Evolutionary conservation across 2,329 filamentous ascomycete genomes (phyloP).

Genomic region (Pyrenochaeta sp.): DNA sequence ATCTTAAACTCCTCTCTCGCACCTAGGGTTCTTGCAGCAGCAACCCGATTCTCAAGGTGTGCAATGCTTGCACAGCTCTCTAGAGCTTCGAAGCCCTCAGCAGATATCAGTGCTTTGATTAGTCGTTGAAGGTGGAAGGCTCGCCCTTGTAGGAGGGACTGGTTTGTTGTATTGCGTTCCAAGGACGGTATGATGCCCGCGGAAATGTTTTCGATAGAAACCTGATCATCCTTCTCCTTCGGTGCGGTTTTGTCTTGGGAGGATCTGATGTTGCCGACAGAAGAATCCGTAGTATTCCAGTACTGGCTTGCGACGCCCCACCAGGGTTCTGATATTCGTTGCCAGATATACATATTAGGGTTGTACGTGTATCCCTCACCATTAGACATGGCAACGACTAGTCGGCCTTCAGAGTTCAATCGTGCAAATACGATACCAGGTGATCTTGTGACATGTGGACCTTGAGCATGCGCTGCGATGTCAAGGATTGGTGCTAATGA

Average conservation of each 20-base stretch:
- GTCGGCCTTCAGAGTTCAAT: conserved; percentile 84
- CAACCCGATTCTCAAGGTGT: conserved; percentile 93
- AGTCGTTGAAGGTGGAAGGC: conserved; percentile 91
- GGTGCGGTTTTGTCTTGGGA: conserved; percentile 51
- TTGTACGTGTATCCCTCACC: conserved; percentile 95
- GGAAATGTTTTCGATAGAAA: conserved; percentile 71
- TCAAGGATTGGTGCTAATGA: conserved; percentile 90
- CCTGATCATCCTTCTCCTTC: conserved; percentile 56
- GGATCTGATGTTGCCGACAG: conserved; percentile 80
- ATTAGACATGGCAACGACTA: conserved; percentile 91
- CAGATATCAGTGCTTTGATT: conserved; percentile 85
- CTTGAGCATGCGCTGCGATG: conserved; percentile 80
- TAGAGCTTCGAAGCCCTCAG: conserved; percentile 90
- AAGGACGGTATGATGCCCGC: conserved; percentile 92
- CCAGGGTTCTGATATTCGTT: conserved; percentile 95
- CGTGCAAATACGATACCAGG: conserved; percentile 91
- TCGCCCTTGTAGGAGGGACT: conserved; percentile 88
- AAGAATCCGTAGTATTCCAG: conserved; percentile 97
- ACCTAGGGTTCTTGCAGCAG: conserved; percentile 83
- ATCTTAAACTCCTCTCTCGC: conserved; percentile 92
- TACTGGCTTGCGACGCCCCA: conserved; percentile 98
- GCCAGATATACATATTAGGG: conserved; percentile 86
- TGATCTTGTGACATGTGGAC: conserved; percentile 77
- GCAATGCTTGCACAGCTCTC: conserved; percentile 92
- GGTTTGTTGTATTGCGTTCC: conserved; percentile 93